Conservation (phyloP, 1,284 basidiomycete species). For the Apiotrichum domesticum region DNA sequence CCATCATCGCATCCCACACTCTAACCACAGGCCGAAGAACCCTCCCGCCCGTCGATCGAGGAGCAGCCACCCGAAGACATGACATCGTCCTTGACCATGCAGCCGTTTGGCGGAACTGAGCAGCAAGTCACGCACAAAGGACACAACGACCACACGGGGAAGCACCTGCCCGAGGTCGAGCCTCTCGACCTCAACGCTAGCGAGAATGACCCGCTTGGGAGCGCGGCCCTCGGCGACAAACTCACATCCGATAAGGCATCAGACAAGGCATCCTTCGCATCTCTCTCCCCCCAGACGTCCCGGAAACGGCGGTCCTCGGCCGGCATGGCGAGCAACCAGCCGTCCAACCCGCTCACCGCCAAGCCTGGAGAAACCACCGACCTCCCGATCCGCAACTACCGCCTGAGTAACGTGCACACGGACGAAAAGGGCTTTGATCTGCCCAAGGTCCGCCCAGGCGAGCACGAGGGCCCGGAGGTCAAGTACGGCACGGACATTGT, state of each 20-base stretch:
- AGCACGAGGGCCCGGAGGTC: slow-evolving; percentile 58
- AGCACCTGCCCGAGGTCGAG: slow-evolving; percentile 34
- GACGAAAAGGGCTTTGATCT: slow-evolving; percentile 48
- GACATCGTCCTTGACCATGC: slow-evolving; percentile 25
- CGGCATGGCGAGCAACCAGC: slow-evolving; percentile 2
- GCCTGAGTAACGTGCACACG: slow-evolving; percentile 13
- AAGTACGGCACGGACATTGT: slow-evolving; percentile 58
- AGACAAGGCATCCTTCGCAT: not conserved
- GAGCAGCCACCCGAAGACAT: not conserved
- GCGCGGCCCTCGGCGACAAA: not conserved
- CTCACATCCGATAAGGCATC: not conserved
- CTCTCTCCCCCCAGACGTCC: not conserved
- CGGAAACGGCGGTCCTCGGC: not conserved
- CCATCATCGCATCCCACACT: not conserved
- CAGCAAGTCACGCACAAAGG: slow-evolving; percentile 20
- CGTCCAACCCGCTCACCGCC: slow-evolving; percentile 38
- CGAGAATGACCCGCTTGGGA: not conserved
- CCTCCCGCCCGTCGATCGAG: slow-evolving; percentile 2
- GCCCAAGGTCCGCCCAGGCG: slow-evolving; percentile 49
- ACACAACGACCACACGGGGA: slow-evolving; percentile 11
- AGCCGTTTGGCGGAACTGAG: slow-evolving; percentile 44
- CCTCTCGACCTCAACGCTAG: slow-evolving; percentile 44
- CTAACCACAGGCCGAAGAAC: slow-evolving; percentile 3
- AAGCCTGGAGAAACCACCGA: slow-evolving; percentile 21
- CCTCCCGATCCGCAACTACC: slow-evolving; percentile 25